Conservation (phyloP, 331 rosid species). For the Malus hybrid region DNA sequence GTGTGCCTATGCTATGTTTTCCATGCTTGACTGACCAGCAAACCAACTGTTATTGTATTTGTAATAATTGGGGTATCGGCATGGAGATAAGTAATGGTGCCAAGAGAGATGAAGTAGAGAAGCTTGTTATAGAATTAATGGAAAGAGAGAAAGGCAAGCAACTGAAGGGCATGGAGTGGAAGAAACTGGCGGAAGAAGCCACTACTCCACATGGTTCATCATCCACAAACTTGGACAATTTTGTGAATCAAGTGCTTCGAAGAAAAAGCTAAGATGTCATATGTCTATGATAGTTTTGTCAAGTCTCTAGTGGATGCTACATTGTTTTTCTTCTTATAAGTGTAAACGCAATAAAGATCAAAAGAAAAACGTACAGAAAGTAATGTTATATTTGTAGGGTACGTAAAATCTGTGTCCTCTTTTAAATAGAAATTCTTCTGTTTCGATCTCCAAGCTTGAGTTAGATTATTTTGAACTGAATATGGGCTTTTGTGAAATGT, state of each 20-base stretch:
- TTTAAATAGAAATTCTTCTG: too few species aligned
- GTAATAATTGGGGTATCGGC: slow-evolving; percentile 24
- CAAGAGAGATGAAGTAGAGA: background rate
- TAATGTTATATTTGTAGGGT: too few species aligned
- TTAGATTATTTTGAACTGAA: too few species aligned
- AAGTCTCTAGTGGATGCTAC: too few species aligned
- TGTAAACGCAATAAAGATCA: too few species aligned
- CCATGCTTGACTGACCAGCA: slow-evolving; percentile 22
- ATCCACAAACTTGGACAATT: background rate
- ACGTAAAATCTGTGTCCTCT: too few species aligned
- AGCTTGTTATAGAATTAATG: background rate
- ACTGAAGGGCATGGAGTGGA: background rate
- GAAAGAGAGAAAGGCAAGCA: slow-evolving; percentile 2
- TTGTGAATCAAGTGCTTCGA: background rate
- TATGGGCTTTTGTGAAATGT: too few species aligned
- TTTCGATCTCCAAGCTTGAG: too few species aligned
- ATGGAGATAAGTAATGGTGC: slow-evolving; percentile 3
- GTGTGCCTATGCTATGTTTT: background rate
- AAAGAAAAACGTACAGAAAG: too few species aligned
- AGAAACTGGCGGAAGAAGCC: background rate
- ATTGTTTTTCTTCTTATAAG: too few species aligned
- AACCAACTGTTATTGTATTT: slow-evolving; percentile 17
- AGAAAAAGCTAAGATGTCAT: background rate
- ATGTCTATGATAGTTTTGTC: too few species aligned
- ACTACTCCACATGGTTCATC: background rate